Percentiles rank a stretch among this genome's conserved stretches.
These are phyloP conservation scores for Lactarius trivialis DNA, from an alignment of 768 basidiomycete genomes.

Conservation along the genomic window DNA sequence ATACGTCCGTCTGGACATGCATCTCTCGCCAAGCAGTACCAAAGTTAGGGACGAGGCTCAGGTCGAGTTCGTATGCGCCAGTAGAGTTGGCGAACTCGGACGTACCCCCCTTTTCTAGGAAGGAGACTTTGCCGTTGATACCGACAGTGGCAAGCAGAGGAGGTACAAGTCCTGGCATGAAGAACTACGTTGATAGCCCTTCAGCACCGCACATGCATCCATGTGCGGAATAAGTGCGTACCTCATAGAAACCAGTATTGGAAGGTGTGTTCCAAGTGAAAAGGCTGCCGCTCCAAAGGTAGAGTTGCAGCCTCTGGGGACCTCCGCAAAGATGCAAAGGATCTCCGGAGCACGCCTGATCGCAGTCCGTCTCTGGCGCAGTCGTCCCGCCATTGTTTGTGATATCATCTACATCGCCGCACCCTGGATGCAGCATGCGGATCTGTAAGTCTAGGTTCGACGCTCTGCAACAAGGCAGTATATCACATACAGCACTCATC, in stretches of 20 bases:
- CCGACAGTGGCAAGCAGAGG: slow-evolving; percentile 72
- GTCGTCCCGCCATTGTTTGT: slow-evolving; percentile 29
- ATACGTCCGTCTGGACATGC: slow-evolving; percentile 73
- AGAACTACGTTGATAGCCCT: slow-evolving; percentile 29
- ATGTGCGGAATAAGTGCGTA: slow-evolving; percentile 27
- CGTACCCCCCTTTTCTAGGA: slow-evolving; percentile 71
- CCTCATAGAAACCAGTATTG: slow-evolving; percentile 67
- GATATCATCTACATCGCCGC: slow-evolving; percentile 61
- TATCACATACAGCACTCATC: slow-evolving; percentile 63
- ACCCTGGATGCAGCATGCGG: slow-evolving; percentile 38
- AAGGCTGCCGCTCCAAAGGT: slow-evolving; percentile 33
- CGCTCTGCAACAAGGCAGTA: background rate
- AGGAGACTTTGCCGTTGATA: slow-evolving; percentile 74
- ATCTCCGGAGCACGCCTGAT: slow-evolving; percentile 60
- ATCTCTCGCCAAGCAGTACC: slow-evolving; percentile 61
- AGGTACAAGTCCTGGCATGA: slow-evolving; percentile 56
- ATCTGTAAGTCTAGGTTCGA: background rate
- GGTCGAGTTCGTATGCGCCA: slow-evolving; percentile 73
- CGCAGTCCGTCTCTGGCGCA: slow-evolving; percentile 36
- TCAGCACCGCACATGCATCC: background rate
- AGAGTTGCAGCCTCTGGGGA: slow-evolving; percentile 40
- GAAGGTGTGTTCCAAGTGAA: slow-evolving; percentile 59
- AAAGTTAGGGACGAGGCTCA: slow-evolving; percentile 43
- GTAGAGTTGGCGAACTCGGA: slow-evolving; percentile 57
- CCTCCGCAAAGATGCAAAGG: slow-evolving; percentile 64